Evolutionary conservation across 2,329 filamentous ascomycete genomes (phyloP).

Genomic region (Colletotrichum sp.): DNA sequence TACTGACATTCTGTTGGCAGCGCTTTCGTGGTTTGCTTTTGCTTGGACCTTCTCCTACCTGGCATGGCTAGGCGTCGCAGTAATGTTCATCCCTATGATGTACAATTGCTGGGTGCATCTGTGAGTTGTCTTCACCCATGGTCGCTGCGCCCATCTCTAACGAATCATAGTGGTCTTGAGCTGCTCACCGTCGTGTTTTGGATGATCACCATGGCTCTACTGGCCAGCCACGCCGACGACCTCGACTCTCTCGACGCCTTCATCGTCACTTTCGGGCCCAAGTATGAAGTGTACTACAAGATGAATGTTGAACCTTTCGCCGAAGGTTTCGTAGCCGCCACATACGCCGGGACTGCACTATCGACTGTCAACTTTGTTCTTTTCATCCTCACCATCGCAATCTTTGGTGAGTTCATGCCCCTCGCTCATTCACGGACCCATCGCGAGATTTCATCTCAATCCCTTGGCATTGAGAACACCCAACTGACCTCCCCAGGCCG

Average conservation of each 20-base stretch:
- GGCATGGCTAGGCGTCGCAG: constrained; percentile 19
- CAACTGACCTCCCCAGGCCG: constrained; percentile 11
- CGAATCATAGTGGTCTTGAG: constrained; percentile 11
- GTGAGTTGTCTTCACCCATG: not conserved
- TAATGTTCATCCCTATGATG: constrained; percentile 21
- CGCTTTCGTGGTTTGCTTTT: constrained; percentile 23
- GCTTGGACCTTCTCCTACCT: constrained; percentile 23
- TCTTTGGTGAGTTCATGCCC: constrained; percentile 8
- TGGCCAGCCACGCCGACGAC: constrained; percentile 23
- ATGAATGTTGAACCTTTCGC: constrained; percentile 16
- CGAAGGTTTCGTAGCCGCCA: constrained; percentile 19
- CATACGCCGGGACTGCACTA: constrained; percentile 19
- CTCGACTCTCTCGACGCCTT: constrained; percentile 21
- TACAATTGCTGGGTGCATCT: constrained; percentile 25
- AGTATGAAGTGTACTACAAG: constrained; percentile 20
- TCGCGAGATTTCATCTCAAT: not conserved
- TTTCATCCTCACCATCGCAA: constrained; percentile 18
- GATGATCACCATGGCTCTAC: constrained; percentile 20
- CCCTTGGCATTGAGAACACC: not conserved
- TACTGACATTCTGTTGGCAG: constrained; percentile 1
- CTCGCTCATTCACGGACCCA: not conserved
- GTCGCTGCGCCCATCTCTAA: not conserved
- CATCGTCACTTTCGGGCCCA: constrained; percentile 16
- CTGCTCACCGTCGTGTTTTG: constrained; percentile 22
- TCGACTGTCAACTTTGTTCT: constrained; percentile 18